Evolutionary conservation across 78 protist genomes (phyloP), one percentile per base, ranked within the genome.

Genomic region (Guillardia theta): DNA sequence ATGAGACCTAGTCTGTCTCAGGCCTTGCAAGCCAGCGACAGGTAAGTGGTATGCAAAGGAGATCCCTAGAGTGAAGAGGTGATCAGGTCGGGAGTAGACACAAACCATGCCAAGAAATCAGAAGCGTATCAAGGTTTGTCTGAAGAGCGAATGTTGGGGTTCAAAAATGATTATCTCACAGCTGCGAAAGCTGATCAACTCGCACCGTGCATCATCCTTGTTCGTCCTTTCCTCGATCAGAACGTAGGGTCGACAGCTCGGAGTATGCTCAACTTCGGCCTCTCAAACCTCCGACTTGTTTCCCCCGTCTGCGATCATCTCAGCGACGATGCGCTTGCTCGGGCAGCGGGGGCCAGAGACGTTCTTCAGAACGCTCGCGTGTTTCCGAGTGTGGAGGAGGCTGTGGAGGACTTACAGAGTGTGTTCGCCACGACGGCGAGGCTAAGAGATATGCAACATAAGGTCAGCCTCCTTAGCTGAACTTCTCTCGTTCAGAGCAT

Each of bases 251-350:
- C 90, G 33, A 43, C 48, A 43, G 90, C 90, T 2, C 10, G 90
- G 18, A 30, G 30, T 27, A 78, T 78, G 90, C 90, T 78, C 90
- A 78, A 78, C 90, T 78, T 78, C 39, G 90, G 90, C 44, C 45
- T 78, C 90, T 15, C 44, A 10, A 5, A 78, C 90, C 90, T 78
- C 10, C 90, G 90, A 22, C 90, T 78, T 1, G 90, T 58, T 30
- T 58, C 39, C 10, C 41, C 36, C 21, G 36, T 22, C 21, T 78
- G 90, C 48, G 24, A 78, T 30, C 90, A 78, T 78, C 90, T 78
- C 44, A 70, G 83, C 83, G 83, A 70, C 36, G 83, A 12, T 10
- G 83, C 83, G 9, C 15, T 70, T 24, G 83, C 83, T 36, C 6
- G 83, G 12, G 83, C 83, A 24, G n/a, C 83, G 5, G 83, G 83